Evolutionary conservation across 768 basidiomycete species (phyloP), one percentile per base, ranked within the genome.

Genomic region (Boletellus ananiceps): DNA sequence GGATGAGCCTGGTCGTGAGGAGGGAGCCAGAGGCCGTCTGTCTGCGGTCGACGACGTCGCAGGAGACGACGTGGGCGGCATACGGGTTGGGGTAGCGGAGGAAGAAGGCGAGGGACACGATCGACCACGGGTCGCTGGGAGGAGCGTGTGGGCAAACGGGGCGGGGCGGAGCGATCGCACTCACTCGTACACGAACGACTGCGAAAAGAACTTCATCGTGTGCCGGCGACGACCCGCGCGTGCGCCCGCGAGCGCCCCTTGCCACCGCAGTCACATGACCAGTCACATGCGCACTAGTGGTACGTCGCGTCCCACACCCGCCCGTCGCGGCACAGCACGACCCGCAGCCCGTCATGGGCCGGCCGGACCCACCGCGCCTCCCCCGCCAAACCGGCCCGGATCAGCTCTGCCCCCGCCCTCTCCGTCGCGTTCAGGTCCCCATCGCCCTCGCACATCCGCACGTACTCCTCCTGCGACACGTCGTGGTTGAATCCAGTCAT

Each of bases 21-120:
- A 97, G 77, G 14, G 86, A 79, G 35, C 93, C 93, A 2, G 77
- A 69, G 12, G 84, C 75, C 1, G 88, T 83, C 56, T 88, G 74
- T 16, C 71, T 75, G 57, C 94, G 88, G 46, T 89, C 88, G 56
- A 98, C 83, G 61, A 97, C 93, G 73, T 97, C 94, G 76, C 92
- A 94, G 4, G 93, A 93, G 57, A 94, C 71, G 67, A 98, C 86
- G 71, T 98, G 94, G 33, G 88, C 76, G 6, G 94, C 90, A 62
- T 91, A 92, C 42, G 94, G 93, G 65, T 96, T 97, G 4, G 94
- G 94, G 69, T 96, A 98, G 55, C 94, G 87, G 51, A 96, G 74
- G 66, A 94, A 94, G 75, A 88, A 96, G 12, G 94, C 94, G 55
- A 95, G 77, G 16, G 94, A 83, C 51, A 95, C 89, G 57, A 89